These are phyloP conservation scores for Xylariaceae sp. DNA, from an alignment of 2,329 filamentous ascomycete genomes.

Conservation along the genomic window DNA sequence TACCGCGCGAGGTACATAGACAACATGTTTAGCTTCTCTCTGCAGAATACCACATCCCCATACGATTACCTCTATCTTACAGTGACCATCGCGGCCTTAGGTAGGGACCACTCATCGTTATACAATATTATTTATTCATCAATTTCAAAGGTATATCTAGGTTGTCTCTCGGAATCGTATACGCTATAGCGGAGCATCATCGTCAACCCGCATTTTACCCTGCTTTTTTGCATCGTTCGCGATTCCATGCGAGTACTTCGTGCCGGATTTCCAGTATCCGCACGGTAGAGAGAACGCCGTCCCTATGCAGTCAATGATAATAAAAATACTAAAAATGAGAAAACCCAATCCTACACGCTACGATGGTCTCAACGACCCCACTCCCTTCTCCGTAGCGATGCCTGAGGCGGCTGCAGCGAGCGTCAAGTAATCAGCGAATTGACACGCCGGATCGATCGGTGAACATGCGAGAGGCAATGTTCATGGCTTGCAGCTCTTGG, in stretches of 20 bases:
- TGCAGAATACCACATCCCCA: too few species aligned
- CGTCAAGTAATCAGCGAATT: constrained; percentile 48
- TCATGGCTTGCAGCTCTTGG: constrained; percentile 97
- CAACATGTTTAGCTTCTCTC: too few species aligned
- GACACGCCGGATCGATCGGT: constrained; percentile 76
- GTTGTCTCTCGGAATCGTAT: background rate
- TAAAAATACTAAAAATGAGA: background rate
- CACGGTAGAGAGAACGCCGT: constrained; percentile 18
- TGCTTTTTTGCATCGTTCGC: too few species aligned
- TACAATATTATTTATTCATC: constrained; percentile 9
- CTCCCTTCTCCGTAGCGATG: too few species aligned
- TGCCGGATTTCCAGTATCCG: background rate
- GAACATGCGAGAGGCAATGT: constrained; percentile 96
- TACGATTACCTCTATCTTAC: too few species aligned
- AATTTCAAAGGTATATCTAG: constrained; percentile 3
- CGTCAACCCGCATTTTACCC: background rate
- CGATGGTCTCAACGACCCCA: too few species aligned
- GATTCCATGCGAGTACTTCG: background rate
- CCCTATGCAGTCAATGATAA: constrained; percentile 20
- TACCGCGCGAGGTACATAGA: too few species aligned
- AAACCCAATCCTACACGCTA: background rate
- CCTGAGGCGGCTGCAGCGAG: too few species aligned
- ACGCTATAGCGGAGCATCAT: background rate
- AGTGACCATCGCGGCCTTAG: background rate
- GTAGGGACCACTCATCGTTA: constrained; percentile 5